These are phyloP conservation scores for Balakata baccata DNA, from an alignment of 345 rosid genomes.

Conservation along the genomic window DNA sequence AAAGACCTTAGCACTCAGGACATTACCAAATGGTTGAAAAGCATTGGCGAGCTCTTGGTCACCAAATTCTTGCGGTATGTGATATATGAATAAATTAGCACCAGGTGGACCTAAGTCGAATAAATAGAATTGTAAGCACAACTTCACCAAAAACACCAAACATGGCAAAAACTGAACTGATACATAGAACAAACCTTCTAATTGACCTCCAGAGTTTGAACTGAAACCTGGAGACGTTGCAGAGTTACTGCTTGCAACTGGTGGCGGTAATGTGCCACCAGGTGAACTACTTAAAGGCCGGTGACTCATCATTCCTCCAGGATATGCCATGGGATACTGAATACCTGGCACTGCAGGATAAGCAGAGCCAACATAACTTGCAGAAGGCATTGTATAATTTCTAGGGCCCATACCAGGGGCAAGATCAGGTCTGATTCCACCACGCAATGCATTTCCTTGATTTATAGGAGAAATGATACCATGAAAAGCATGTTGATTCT, in stretches of 20 bases:
- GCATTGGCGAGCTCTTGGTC: slow-evolving; percentile 90
- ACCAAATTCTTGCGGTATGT: slow-evolving; percentile 94
- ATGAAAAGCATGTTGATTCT: slow-evolving; percentile 71
- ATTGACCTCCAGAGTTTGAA: slow-evolving; percentile 68
- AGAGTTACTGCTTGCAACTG: slow-evolving; percentile 45
- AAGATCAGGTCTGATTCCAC: slow-evolving; percentile 64
- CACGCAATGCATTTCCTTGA: slow-evolving; percentile 62
- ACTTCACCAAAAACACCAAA: slow-evolving; percentile 4
- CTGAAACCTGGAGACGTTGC: slow-evolving; percentile 57
- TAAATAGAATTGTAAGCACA: slow-evolving; percentile 21
- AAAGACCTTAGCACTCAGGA: slow-evolving; percentile 88
- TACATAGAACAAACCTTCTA: slow-evolving; percentile 63
- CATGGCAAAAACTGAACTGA: slow-evolving; percentile 6
- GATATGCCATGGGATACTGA: slow-evolving; percentile 73
- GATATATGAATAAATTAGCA: slow-evolving; percentile 93
- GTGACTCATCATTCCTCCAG: slow-evolving; percentile 69
- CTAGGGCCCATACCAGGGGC: slow-evolving; percentile 63
- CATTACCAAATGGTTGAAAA: slow-evolving; percentile 77
- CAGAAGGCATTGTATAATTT: slow-evolving; percentile 73
- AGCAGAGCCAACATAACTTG: slow-evolving; percentile 66
- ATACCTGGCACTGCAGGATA: slow-evolving; percentile 68
- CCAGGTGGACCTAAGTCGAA: slow-evolving; percentile 81
- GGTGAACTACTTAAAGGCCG: slow-evolving; percentile 64
- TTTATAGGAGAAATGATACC: slow-evolving; percentile 66
- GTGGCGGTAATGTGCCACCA: slow-evolving; percentile 50